Evolutionary conservation across 140 eudicot genomes (phyloP).

Genomic region (Stevia rebaudiana): DNA sequence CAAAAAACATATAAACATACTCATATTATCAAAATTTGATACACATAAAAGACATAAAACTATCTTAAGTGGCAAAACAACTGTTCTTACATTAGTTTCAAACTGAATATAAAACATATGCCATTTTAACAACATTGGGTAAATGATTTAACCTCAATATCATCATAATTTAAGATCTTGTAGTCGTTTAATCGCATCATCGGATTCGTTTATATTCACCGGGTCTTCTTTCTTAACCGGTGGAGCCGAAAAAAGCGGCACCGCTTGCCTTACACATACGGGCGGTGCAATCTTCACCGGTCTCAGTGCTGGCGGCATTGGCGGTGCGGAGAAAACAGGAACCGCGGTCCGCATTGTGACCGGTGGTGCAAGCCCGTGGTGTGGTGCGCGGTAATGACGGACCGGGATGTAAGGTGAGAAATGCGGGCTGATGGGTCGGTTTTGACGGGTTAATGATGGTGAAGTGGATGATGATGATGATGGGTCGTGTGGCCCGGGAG

Average conservation of each 20-base stretch:
- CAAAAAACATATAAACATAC: background rate
- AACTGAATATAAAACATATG: constrained; percentile 27
- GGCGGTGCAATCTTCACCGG: constrained; percentile 50
- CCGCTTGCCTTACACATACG: constrained; percentile 53
- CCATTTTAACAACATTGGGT: constrained; percentile 16
- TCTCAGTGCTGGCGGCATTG: constrained; percentile 26
- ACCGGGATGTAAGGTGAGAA: constrained; percentile 57
- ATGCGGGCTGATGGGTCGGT: constrained; percentile 26
- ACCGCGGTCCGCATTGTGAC: constrained; percentile 51
- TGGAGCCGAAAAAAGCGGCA: constrained; percentile 43
- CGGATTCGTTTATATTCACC: constrained; percentile 12
- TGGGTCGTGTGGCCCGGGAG: constrained; percentile 30
- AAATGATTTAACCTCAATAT: constrained; percentile 13
- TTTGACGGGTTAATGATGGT: constrained; percentile 27
- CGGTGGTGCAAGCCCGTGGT: constrained; percentile 51
- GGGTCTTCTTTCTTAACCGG: constrained; percentile 28
- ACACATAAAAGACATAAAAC: constrained; percentile 21
- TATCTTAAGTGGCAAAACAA: constrained; percentile 22
- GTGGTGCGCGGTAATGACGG: constrained; percentile 43
- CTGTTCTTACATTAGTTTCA: constrained; percentile 24
- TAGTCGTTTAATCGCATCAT: constrained; percentile 36
- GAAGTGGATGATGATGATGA: constrained; percentile 13
- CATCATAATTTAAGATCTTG: constrained; percentile 50
- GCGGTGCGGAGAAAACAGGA: constrained; percentile 36
- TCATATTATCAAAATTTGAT: constrained; percentile 37